Percentiles rank a stretch among this genome's conserved stretches.
phyloP scores from a whole-genome alignment of 257 asterid genomes.

The Osmanthus fragrans region DNA sequence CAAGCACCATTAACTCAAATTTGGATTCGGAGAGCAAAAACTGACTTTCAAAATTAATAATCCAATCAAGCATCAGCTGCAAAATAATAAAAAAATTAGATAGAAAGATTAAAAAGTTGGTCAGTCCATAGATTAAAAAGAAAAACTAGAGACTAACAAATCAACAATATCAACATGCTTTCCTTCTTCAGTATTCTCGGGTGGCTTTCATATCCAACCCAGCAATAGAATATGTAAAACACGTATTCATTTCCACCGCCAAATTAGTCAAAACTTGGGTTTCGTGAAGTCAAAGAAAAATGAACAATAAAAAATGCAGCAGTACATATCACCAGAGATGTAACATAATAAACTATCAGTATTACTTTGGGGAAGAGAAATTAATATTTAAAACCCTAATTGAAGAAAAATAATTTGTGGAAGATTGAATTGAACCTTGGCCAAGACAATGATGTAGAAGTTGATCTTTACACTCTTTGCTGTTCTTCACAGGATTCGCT shows the following conservation, averaged over 20 bases:
- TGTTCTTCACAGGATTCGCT: background rate
- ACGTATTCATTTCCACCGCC: background rate
- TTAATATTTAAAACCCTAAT: background rate
- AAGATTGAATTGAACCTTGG: background rate
- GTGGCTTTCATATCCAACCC: background rate
- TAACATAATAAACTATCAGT: background rate
- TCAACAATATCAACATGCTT: background rate
- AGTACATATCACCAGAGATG: conserved; percentile 10
- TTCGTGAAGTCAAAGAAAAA: conserved; percentile 15
- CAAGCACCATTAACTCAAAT: conserved; percentile 22
- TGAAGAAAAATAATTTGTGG: background rate
- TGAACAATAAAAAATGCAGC: background rate
- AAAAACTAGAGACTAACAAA: background rate
- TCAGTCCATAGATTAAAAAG: background rate
- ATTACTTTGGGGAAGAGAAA: background rate
- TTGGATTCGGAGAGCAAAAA: conserved; percentile 1
- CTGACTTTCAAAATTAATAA: conserved; percentile 9
- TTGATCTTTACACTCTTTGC: background rate
- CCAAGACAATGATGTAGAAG: background rate
- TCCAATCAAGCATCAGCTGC: conserved; percentile 20
- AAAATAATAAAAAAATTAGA: conserved; percentile 9
- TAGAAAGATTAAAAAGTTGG: conserved; percentile 7
- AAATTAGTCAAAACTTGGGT: conserved; percentile 14
- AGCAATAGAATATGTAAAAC: background rate
- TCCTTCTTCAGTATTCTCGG: conserved; percentile 13